Conservation (phyloP, 331 rosid genomes). For the Quercus lobata region DNA sequence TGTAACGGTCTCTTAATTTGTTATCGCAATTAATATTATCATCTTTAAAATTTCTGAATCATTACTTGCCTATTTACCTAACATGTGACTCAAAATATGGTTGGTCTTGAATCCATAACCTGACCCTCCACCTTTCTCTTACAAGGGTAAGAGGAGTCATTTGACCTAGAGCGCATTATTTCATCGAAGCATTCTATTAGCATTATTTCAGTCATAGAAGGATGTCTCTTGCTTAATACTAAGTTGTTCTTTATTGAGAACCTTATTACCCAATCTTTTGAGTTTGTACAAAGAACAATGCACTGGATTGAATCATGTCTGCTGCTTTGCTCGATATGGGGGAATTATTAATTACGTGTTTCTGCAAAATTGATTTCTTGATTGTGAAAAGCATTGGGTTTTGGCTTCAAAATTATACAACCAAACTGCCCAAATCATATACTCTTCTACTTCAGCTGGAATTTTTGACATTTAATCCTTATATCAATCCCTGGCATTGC, state of each 20-base stretch:
- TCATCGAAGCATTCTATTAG: not conserved
- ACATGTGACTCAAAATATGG: not conserved
- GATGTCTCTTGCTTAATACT: not conserved
- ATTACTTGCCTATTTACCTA: not conserved
- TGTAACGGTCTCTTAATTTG: not conserved
- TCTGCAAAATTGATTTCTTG: constrained; percentile 5
- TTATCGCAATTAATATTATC: not conserved
- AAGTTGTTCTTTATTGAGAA: not conserved
- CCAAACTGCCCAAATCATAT: not conserved
- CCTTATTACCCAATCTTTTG: not conserved
- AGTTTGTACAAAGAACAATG: constrained; percentile 7
- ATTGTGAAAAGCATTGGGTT: not conserved
- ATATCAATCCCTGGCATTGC: constrained; percentile 17
- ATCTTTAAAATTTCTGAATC: not conserved
- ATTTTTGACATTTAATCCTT: constrained; percentile 6
- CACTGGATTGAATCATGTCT: not conserved
- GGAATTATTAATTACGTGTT: not conserved
- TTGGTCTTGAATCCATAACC: too few relatives aligned
- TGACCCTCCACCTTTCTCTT: too few relatives aligned
- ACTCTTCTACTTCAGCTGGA: constrained; percentile 22
- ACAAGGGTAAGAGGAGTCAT: too few relatives aligned
- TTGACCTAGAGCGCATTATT: too few relatives aligned
- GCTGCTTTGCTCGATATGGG: not conserved
- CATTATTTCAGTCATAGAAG: not conserved
- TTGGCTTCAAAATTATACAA: not conserved